Conservation (phyloP, 768 basidiomycete genomes). For the Amanita brunnescens region DNA sequence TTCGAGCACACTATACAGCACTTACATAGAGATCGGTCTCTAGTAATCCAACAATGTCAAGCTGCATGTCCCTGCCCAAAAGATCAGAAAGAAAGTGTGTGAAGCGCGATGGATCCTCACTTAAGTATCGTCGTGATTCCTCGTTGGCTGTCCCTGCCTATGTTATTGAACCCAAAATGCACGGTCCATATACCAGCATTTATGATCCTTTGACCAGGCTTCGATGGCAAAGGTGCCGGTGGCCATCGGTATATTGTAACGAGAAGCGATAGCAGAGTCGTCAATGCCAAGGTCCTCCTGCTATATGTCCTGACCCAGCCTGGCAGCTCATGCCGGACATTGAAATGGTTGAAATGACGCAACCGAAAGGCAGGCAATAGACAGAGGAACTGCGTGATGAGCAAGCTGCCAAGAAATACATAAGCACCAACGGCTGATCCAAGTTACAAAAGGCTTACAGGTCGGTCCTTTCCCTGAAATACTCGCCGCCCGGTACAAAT, state of each 20-base stretch:
- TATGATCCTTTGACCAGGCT: conserved; percentile 56
- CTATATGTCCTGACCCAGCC: conserved; percentile 19
- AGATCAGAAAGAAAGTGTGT: background rate
- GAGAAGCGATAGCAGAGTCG: conserved; percentile 41
- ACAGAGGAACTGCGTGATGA: conserved; percentile 41
- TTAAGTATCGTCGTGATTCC: conserved; percentile 37
- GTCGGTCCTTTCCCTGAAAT: conserved; percentile 72
- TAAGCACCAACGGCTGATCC: background rate
- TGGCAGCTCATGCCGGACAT: conserved; percentile 8
- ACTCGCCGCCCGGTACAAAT: conserved; percentile 74
- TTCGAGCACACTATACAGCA: conserved; percentile 9
- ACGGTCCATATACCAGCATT: conserved; percentile 88
- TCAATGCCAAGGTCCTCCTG: conserved; percentile 25
- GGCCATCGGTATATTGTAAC: conserved; percentile 51
- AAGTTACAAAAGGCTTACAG: conserved; percentile 34
- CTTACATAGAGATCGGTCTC: conserved; percentile 83
- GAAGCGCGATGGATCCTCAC: background rate
- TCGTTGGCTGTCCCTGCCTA: conserved; percentile 63
- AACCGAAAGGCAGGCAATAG: conserved; percentile 41
- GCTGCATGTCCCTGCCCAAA: conserved; percentile 57
- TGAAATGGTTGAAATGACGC: conserved; percentile 6
- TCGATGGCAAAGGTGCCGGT: conserved; percentile 41
- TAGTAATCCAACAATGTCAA: conserved; percentile 78
- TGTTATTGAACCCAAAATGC: conserved; percentile 79
- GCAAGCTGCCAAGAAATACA: conserved; percentile 33